phyloP scores from a whole-genome alignment of 345 rosid genomes.

The Bruguiera parviflora region DNA sequence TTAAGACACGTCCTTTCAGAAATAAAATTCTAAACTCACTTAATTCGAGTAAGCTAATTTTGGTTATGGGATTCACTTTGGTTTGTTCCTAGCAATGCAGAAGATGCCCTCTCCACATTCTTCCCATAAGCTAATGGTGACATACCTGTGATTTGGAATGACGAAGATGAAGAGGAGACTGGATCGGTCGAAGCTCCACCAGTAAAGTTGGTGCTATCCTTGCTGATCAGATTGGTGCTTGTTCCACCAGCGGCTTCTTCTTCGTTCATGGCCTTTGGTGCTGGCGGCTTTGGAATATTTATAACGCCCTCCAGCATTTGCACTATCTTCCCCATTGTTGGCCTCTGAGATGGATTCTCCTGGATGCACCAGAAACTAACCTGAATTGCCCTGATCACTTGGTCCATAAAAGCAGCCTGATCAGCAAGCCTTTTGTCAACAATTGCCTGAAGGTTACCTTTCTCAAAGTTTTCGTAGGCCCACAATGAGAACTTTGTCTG shows the following conservation, averaged over 20 bases:
- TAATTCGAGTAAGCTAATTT: too few relatives aligned
- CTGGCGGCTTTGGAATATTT: conserved; percentile 44
- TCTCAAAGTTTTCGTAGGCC: conserved; percentile 17
- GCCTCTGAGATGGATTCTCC: conserved; percentile 20
- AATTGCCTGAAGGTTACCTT: conserved; percentile 6
- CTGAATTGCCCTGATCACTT: conserved; percentile 10
- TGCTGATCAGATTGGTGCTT: conserved; percentile 33
- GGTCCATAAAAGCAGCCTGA: conserved; percentile 6
- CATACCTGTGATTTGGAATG: conserved; percentile 16
- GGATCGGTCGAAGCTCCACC: conserved; percentile 35
- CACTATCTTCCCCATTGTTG: conserved; percentile 18
- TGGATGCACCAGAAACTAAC: conserved; percentile 20
- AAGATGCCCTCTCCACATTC: conserved; percentile 20
- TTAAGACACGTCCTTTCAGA: too few relatives aligned
- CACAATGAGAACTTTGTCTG: conserved; percentile 40
- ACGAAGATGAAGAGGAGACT: conserved; percentile 31
- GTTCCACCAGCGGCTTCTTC: conserved; percentile 32
- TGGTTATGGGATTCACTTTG: conserved; percentile 2
- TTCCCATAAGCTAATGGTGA: conserved; percentile 20
- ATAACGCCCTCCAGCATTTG: conserved; percentile 33
- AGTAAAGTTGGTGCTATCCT: conserved; percentile 27
- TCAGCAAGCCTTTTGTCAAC: conserved; percentile 10
- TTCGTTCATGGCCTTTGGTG: conserved; percentile 36
- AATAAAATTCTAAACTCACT: too few relatives aligned
- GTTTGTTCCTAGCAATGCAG: conserved; percentile 13